Conservation (phyloP, 192 early-diverging fungal genomes). For the Chytriomyces confervae region DNA sequence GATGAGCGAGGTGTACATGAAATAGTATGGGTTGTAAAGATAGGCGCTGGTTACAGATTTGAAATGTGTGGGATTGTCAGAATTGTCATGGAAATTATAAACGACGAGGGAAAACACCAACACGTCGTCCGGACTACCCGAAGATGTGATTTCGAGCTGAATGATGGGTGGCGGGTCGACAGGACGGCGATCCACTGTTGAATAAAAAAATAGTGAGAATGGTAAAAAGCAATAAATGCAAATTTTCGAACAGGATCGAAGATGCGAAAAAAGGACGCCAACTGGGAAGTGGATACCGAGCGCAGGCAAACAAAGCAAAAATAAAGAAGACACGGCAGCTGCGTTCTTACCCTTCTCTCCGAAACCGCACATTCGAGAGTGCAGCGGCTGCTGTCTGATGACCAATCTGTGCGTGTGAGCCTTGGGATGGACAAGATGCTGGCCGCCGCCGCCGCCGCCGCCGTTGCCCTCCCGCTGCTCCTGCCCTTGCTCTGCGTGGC, state of each 20-base stretch:
- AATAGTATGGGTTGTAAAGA: slow-evolving; percentile 87
- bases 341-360: slow-evolving; percentile 81
- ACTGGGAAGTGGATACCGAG: slow-evolving; percentile 17
- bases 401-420: slow-evolving; percentile 31
- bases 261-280: neutral
- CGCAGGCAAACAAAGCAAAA: slow-evolving; percentile 19
- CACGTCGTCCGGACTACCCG: slow-evolving; percentile 26
- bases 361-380: slow-evolving; percentile 91
- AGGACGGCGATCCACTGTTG: slow-evolving; percentile 74
- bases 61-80: neutral
- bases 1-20: slow-evolving; percentile 95
- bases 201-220: slow-evolving; percentile 6
- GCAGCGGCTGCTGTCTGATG: slow-evolving; percentile 85
- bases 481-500: neutral
- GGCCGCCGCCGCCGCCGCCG: neutral
- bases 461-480: neutral
- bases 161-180: slow-evolving; percentile 83
- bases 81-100: neutral
- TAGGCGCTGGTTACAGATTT: slow-evolving; percentile 35
- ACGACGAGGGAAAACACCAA: neutral
- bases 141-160: slow-evolving; percentile 36
- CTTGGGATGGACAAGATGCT: slow-evolving; percentile 19
- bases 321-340: no score
- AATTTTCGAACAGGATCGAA: slow-evolving; percentile 1
- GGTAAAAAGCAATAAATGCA: neutral